Evolutionary conservation across 768 basidiomycete species (phyloP), one percentile per base, ranked within the genome.

Genomic region (Lentinula edodes): DNA sequence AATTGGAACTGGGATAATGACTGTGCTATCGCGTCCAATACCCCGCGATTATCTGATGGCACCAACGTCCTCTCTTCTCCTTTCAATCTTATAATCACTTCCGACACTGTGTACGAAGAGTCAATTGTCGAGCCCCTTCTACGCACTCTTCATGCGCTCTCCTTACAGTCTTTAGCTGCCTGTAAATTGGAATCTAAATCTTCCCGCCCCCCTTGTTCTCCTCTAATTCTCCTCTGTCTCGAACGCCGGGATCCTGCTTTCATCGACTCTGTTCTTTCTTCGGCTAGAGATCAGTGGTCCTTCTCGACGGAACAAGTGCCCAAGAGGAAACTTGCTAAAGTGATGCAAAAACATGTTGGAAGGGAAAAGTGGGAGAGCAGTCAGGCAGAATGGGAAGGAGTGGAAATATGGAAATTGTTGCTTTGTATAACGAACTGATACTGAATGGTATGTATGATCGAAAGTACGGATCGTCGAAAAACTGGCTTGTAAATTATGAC

Each of bases 51-150:
- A 67, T 61, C 63, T 66, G n/a, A 63, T 67, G 23, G 58, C 36
- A 55, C 62, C 66, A 52, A 46, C 58, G 28, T 36, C 59, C 20
- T 48, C 52, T 12, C 63, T 50, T 62, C 39, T 7, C 86, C 86
- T 0, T 90, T 88, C 75, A 87, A 92, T 72, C 78, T 93, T 66
- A 86, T 97, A 65, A 71, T 90, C 57, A 85, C 91, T 10, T 87
- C 93, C 57, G 94, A 96, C 72, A 95, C 94, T 0, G 74, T 95
- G 42, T 95, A 94, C 71, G 70, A 77, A 32, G 67, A 77, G 2
- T 74, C 80, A 3, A 85, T 95, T 51, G 72, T 87, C 38, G 68
- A 77, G 15, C 93, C 91, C 0, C 83, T 95, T 54, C 80, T 94
- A 28, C 81, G 84, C 58, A 84, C 91, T 16, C 72, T 94, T 5